Conservation (phyloP, 2,329 filamentous ascomycete species). For the Cladosporium austrohemisphaericum region DNA sequence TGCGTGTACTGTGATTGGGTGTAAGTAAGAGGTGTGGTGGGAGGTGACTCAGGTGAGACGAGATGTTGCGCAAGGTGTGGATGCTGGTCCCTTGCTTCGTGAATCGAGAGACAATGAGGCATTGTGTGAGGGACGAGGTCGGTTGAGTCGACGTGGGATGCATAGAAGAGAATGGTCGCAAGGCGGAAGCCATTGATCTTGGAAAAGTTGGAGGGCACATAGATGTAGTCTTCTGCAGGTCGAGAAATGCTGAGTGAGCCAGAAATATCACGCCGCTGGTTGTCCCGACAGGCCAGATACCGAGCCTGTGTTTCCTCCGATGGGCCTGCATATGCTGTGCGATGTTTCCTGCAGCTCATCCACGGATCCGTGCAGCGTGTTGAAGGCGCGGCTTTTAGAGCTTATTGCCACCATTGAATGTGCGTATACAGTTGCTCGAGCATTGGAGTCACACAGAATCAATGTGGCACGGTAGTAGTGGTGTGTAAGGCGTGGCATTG, state of each 20-base stretch:
- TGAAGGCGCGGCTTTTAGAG: background rate
- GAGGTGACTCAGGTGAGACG: constrained; percentile 1
- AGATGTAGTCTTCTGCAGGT: no score
- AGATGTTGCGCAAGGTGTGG: constrained; percentile 13
- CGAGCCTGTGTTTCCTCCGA: constrained; percentile 2
- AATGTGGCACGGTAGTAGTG: background rate
- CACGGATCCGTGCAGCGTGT: constrained; percentile 6
- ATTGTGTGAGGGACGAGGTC: background rate
- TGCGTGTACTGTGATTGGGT: constrained; percentile 1
- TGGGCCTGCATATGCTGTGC: constrained; percentile 14
- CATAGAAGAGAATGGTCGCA: no score
- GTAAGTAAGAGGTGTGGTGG: background rate
- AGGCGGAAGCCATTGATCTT: no score
- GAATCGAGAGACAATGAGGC: constrained; percentile 4
- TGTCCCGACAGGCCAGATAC: background rate
- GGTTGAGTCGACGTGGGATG: no score
- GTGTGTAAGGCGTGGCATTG: constrained; percentile 11
- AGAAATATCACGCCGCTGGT: background rate
- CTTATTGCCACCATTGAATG: no score
- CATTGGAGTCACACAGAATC: background rate
- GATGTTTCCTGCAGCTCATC: constrained; percentile 1
- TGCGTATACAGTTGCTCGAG: constrained; percentile 5
- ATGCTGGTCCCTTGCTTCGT: constrained; percentile 12
- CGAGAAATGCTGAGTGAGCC: no score
- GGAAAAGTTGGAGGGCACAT: no score